phyloP scores from a whole-genome alignment of 1,139 yeast genomes.

The Nakaseomyces sp. region DNA sequence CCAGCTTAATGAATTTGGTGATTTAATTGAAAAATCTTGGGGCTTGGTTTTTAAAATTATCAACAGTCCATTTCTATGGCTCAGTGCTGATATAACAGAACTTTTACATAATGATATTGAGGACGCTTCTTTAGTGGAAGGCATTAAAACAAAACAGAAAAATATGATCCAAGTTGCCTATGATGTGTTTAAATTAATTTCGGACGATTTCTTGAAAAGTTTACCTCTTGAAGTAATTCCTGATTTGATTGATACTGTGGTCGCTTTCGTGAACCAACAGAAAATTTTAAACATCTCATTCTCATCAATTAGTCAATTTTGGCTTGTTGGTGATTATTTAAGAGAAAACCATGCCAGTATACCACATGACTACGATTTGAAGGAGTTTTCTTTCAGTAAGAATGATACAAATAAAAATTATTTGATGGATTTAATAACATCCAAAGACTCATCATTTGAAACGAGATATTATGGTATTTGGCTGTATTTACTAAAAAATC shows the following conservation, averaged over 20 bases:
- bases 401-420: neutral
- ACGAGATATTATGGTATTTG: conserved; percentile 38
- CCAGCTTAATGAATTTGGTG: conserved; percentile 68
- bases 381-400: conserved; percentile 7
- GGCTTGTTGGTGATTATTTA: conserved; percentile 79
- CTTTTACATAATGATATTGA: conserved; percentile 18
- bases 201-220: conserved; percentile 71
- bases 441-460: conserved; percentile 4
- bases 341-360: conserved; percentile 25
- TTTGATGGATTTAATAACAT: conserved; percentile 12
- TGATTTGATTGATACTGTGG: conserved; percentile 60
- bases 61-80: conserved; percentile 52
- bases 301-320: conserved; percentile 82
- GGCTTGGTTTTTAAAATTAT: conserved; percentile 57
- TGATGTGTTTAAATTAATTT: conserved; percentile 69
- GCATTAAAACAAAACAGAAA: conserved; percentile 36
- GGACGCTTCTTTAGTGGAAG: conserved; percentile 22
- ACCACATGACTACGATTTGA: conserved; percentile 1
- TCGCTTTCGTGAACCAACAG: conserved; percentile 60
- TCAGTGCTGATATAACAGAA: conserved; percentile 25
- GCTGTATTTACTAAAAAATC: conserved; percentile 51
- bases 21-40: conserved; percentile 59
- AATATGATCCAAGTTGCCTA: conserved; percentile 53
- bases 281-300: conserved; percentile 78
- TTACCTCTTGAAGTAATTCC: conserved; percentile 58